phyloP scores from a whole-genome alignment of 495 filamentous ascomycete genomes.

The Lasiosphaeria hispida region DNA sequence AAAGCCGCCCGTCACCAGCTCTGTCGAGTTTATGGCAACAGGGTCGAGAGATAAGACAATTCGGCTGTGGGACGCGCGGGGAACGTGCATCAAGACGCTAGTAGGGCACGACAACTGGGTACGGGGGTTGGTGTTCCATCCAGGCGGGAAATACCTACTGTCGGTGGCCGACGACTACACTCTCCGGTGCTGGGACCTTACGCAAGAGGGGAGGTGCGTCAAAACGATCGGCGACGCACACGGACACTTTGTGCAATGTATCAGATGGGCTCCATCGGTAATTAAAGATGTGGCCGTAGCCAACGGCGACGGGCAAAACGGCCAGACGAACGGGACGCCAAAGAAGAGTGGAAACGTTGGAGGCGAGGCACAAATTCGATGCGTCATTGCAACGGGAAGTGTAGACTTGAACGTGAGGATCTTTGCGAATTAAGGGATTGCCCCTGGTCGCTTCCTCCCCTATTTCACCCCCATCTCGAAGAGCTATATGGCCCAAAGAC shows the following conservation, averaged over 20 bases:
- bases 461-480: neutral
- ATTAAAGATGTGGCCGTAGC: conserved; percentile 56
- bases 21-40: conserved; percentile 88
- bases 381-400: conserved; percentile 62
- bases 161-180: conserved; percentile 89
- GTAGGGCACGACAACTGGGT: conserved; percentile 97
- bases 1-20: conserved; percentile 68
- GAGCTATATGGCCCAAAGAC: neutral
- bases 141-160: conserved; percentile 88
- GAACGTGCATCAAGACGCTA: conserved; percentile 82
- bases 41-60: conserved; percentile 90
- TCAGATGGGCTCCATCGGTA: conserved; percentile 87
- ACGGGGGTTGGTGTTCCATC: conserved; percentile 82
- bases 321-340: conserved; percentile 45
- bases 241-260: conserved; percentile 80
- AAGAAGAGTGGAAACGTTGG: conserved; percentile 43
- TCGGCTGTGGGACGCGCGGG: conserved; percentile 83
- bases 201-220: conserved; percentile 86
- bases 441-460: neutral
- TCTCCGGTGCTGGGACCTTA: conserved; percentile 90
- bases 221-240: conserved; percentile 78
- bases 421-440: conserved; percentile 49
- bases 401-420: conserved; percentile 61
- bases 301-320: conserved; percentile 51
- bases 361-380: conserved; percentile 51